Percentiles rank a stretch among this genome's conserved stretches.
These are phyloP conservation scores for Gelatoporia subvermispora DNA, from an alignment of 768 basidiomycete species.

Conservation along the genomic window DNA sequence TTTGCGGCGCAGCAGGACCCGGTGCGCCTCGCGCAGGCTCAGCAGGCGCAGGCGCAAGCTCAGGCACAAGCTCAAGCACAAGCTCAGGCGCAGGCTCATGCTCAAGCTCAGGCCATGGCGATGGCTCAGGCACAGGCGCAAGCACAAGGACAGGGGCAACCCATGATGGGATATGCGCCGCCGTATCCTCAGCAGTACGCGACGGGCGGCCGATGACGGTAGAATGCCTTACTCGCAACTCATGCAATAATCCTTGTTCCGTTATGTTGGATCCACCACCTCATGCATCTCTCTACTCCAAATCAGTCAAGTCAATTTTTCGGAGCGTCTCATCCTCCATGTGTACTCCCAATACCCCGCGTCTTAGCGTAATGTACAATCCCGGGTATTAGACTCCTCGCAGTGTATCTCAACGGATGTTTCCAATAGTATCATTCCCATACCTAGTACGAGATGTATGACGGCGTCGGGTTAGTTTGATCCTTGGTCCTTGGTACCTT, in stretches of 20 bases:
- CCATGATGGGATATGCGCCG: slow-evolving; percentile 5
- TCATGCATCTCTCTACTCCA: too few relatives aligned
- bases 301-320: too few relatives aligned
- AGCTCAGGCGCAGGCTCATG: slow-evolving; percentile 30
- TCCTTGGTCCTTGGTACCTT: too few relatives aligned
- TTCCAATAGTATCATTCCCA: background rate
- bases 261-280: too few relatives aligned
- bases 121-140: slow-evolving; percentile 3
- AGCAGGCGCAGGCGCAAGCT: slow-evolving; percentile 17
- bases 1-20: slow-evolving; percentile 1
- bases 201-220: background rate
- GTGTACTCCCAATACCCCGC: too few relatives aligned
- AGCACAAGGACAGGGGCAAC: background rate
- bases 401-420: background rate
- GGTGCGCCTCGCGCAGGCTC: background rate
- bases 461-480: too few relatives aligned
- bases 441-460: background rate
- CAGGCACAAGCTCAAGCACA: slow-evolving; percentile 33
- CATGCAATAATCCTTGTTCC: too few relatives aligned
- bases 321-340: too few relatives aligned
- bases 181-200: slow-evolving; percentile 8
- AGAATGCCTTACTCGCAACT: too few relatives aligned
- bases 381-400: slow-evolving; percentile 2
- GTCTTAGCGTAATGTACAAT: background rate
- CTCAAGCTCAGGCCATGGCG: slow-evolving; percentile 17